Conservation (phyloP, 2,329 filamentous ascomycete genomes). For the Cladophialophora bantiana region DNA sequence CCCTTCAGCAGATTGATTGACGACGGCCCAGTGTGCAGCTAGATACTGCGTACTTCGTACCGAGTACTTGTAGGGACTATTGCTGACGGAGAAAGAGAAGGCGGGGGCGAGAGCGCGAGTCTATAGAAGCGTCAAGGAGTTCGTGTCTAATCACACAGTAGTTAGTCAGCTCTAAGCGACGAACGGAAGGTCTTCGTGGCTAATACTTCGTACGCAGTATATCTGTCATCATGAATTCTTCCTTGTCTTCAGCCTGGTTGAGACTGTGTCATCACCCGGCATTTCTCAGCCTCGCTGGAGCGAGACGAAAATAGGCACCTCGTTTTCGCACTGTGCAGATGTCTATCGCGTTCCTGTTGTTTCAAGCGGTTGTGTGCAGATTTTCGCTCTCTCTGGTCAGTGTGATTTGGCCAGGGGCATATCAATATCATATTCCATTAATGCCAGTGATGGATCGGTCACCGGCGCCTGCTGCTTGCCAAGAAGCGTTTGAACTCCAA, state of each 20-base stretch:
- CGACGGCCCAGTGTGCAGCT: background rate
- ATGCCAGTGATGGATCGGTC: no score
- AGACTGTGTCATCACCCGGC: background rate
- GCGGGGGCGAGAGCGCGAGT: background rate
- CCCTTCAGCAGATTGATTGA: background rate
- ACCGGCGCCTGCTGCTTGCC: constrained; percentile 5
- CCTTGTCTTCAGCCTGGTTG: background rate
- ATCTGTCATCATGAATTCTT: background rate
- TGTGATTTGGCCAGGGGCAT: no score
- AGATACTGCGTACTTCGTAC: no score
- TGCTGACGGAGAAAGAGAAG: background rate
- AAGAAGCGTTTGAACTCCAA: constrained; percentile 11
- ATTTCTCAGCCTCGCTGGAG: background rate
- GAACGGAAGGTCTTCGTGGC: no score
- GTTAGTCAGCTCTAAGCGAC: background rate
- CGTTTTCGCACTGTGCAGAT: background rate
- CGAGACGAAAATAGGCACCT: background rate
- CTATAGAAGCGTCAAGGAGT: background rate
- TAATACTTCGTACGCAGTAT: background rate
- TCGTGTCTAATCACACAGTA: background rate
- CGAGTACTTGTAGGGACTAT: no score
- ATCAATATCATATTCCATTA: no score
- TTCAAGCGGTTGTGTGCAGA: no score
- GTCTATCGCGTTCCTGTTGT: no score
- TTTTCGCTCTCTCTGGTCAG: no score